Percentiles rank a stretch among this genome's conserved stretches.
Conservation (phyloP, 768 basidiomycete species). For the Suillus fuscotomentosus region DNA sequence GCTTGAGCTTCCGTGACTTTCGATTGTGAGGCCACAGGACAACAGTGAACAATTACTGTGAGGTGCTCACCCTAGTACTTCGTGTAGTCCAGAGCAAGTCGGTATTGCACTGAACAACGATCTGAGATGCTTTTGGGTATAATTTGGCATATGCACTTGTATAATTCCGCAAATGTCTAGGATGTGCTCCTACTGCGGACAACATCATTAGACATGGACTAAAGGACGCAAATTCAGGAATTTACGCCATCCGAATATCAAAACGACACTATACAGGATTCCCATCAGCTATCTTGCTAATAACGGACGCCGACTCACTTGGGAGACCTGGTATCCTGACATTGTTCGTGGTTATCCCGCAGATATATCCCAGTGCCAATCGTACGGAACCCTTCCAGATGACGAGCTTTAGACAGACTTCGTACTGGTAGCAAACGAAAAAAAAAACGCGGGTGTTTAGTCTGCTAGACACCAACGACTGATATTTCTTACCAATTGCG, state of each 20-base stretch:
- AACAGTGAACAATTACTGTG: not conserved
- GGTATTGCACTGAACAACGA: conserved; percentile 21
- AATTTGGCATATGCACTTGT: conserved; percentile 21
- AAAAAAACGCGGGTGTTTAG: not conserved
- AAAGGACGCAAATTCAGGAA: not conserved
- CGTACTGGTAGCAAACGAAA: not conserved
- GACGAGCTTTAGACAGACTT: not conserved
- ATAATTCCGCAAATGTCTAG: conserved; percentile 26
- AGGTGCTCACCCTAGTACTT: conserved; percentile 13
- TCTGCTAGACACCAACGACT: not conserved
- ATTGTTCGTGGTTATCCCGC: not conserved
- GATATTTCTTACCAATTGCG: not conserved
- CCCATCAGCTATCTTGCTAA: not conserved
- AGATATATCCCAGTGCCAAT: conserved; percentile 1
- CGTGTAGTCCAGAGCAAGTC: conserved; percentile 18
- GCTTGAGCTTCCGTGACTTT: conserved; percentile 17
- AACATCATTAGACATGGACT: not conserved
- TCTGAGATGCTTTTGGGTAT: conserved; percentile 27
- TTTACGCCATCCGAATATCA: conserved; percentile 30
- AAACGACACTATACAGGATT: conserved; percentile 20
- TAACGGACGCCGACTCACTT: conserved; percentile 16
- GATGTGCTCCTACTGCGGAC: conserved; percentile 21
- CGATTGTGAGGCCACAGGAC: not conserved
- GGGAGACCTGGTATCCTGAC: conserved; percentile 9
- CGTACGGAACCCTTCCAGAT: not conserved